phyloP scores from a whole-genome alignment of 2,329 filamentous ascomycete genomes.

The Phaeosphaeria sp. region DNA sequence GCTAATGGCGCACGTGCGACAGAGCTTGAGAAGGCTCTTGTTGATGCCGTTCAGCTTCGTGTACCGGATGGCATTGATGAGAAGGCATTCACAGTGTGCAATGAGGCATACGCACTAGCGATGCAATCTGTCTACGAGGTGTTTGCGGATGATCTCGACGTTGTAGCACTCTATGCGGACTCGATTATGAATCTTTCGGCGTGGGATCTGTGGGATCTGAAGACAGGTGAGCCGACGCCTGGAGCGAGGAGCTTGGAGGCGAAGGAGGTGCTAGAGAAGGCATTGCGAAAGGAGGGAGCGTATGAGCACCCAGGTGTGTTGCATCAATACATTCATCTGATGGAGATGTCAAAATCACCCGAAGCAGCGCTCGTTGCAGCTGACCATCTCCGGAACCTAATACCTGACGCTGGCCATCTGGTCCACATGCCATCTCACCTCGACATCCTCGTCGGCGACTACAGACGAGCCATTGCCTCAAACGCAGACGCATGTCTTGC shows the following conservation, averaged over 20 bases:
- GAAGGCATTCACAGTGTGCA: slow-evolving; percentile 59
- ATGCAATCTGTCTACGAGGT: slow-evolving; percentile 63
- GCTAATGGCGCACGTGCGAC: slow-evolving; percentile 42
- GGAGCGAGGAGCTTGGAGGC: slow-evolving; percentile 65
- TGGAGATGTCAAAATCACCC: slow-evolving; percentile 76
- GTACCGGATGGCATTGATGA: slow-evolving; percentile 54
- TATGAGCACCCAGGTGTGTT: slow-evolving; percentile 71
- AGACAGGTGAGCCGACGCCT: slow-evolving; percentile 62
- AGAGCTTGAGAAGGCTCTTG: slow-evolving; percentile 67
- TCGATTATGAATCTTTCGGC: slow-evolving; percentile 71
- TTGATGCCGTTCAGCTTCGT: slow-evolving; percentile 62
- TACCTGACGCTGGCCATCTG: slow-evolving; percentile 74
- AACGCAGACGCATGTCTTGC: slow-evolving; percentile 72
- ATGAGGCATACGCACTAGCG: slow-evolving; percentile 66
- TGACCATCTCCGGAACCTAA: slow-evolving; percentile 67
- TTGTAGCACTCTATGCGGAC: slow-evolving; percentile 70
- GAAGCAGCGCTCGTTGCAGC: slow-evolving; percentile 68
- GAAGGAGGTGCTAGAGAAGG: slow-evolving; percentile 65
- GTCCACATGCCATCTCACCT: slow-evolving; percentile 81
- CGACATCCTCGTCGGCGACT: slow-evolving; percentile 76
- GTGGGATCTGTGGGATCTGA: slow-evolving; percentile 69
- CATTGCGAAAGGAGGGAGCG: slow-evolving; percentile 59
- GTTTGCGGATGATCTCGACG: slow-evolving; percentile 66
- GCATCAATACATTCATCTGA: slow-evolving; percentile 78
- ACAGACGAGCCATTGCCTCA: slow-evolving; percentile 68